Percentiles rank a stretch among this genome's conserved stretches.
Conservation (phyloP, 768 basidiomycete species). For the Lactarius hatsudake region DNA sequence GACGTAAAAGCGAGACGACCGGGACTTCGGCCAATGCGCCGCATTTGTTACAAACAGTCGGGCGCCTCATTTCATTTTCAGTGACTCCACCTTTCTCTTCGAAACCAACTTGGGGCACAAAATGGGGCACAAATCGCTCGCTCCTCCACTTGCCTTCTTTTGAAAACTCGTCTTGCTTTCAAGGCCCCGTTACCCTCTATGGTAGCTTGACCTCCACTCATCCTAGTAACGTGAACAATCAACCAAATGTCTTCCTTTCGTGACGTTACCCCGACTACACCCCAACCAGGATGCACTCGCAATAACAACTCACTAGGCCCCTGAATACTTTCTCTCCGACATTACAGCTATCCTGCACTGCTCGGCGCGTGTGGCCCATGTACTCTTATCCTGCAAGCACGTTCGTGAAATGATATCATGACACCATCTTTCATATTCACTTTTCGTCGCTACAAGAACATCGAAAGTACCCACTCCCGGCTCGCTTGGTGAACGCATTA, state of each 20-base stretch:
- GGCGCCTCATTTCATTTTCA: neutral
- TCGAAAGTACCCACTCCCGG: neutral
- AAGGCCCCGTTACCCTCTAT: slow-evolving; percentile 1
- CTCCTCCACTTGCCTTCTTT: slow-evolving; percentile 9
- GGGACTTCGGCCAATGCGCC: slow-evolving; percentile 11
- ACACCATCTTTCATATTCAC: neutral
- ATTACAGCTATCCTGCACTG: neutral
- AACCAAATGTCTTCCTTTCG: neutral
- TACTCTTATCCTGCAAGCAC: neutral
- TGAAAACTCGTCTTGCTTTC: slow-evolving; percentile 21
- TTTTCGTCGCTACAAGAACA: neutral
- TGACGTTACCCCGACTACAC: slow-evolving; percentile 15
- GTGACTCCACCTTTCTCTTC: slow-evolving; percentile 7
- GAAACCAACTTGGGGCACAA: slow-evolving; percentile 5
- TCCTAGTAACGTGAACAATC: slow-evolving; percentile 1
- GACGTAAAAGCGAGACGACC: neutral
- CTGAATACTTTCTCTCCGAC: neutral
- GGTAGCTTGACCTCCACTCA: neutral
- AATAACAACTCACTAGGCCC: slow-evolving; percentile 9
- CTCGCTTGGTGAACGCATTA: neutral
- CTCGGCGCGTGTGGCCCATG: neutral
- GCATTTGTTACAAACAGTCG: slow-evolving; percentile 1
- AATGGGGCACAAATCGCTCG: slow-evolving; percentile 20
- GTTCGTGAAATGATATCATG: slow-evolving; percentile 4
- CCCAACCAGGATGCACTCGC: neutral